These are phyloP conservation scores for Trichoderma brevicompactum DNA, from an alignment of 2,329 filamentous ascomycete genomes.

Conservation along the genomic window DNA sequence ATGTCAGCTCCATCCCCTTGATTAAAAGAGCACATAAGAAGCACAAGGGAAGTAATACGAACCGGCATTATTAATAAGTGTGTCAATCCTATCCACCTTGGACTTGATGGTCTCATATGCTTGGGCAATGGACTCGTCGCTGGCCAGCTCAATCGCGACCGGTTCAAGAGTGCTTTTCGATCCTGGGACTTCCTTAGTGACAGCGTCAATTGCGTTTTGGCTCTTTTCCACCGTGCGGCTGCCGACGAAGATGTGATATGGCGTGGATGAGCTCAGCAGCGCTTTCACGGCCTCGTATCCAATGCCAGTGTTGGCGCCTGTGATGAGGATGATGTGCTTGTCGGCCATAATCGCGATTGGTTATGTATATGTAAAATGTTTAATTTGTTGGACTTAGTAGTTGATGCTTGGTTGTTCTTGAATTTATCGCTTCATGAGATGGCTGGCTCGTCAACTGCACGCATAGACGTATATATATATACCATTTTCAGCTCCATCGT, in stretches of 20 bases:
- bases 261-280: slow-evolving; percentile 50
- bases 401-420: no score
- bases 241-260: slow-evolving; percentile 62
- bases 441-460: no score
- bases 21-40: background rate
- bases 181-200: slow-evolving; percentile 47
- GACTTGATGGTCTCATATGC: slow-evolving; percentile 49
- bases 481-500: no score
- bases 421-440: no score
- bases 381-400: no score
- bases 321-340: slow-evolving; percentile 57
- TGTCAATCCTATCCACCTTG: slow-evolving; percentile 53
- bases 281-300: slow-evolving; percentile 62
- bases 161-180: slow-evolving; percentile 49
- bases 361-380: background rate
- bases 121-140: slow-evolving; percentile 55
- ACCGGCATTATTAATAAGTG: slow-evolving; percentile 63
- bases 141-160: slow-evolving; percentile 58
- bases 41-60: slow-evolving; percentile 15
- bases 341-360: slow-evolving; percentile 31
- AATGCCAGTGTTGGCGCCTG: slow-evolving; percentile 65
- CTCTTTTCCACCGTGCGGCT: slow-evolving; percentile 57
- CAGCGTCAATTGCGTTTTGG: slow-evolving; percentile 48
- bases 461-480: no score
- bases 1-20: background rate